Conservation (phyloP, 1,284 basidiomycete genomes). For the Anthracocystis walkeri region DNA sequence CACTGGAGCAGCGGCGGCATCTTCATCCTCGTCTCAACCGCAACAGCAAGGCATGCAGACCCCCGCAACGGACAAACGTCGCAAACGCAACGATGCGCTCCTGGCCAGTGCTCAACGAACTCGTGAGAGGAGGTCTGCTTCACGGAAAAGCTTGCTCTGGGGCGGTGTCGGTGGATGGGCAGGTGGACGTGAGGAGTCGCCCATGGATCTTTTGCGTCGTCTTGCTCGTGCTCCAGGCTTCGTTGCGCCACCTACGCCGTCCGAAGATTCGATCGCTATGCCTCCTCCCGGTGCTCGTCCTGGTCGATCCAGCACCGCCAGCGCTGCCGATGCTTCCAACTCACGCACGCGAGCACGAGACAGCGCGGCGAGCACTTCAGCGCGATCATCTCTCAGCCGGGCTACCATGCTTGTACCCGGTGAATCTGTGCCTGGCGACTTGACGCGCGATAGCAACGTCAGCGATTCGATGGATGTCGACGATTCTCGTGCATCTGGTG, state of each 20-base stretch:
- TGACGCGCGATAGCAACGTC: slow-evolving; percentile 48
- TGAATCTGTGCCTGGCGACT: slow-evolving; percentile 46
- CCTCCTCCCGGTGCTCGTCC: slow-evolving; percentile 29
- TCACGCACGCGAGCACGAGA: slow-evolving; percentile 23
- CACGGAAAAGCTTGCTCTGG: slow-evolving; percentile 45
- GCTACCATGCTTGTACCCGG: slow-evolving; percentile 47
- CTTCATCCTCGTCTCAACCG: slow-evolving; percentile 5
- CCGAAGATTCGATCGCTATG: slow-evolving; percentile 42
- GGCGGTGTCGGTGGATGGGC: slow-evolving; percentile 53
- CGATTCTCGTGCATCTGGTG: slow-evolving; percentile 18
- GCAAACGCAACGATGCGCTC: slow-evolving; percentile 48
- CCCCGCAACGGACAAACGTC: slow-evolving; percentile 47
- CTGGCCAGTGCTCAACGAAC: slow-evolving; percentile 45
- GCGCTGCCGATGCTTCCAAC: slow-evolving; percentile 18
- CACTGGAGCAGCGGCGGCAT: slow-evolving; percentile 2
- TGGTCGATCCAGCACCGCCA: slow-evolving; percentile 22
- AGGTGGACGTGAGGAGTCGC: slow-evolving; percentile 51
- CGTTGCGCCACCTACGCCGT: slow-evolving; percentile 42
- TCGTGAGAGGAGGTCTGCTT: slow-evolving; percentile 22
- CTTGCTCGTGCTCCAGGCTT: slow-evolving; percentile 49
- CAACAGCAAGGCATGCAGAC: slow-evolving; percentile 39
- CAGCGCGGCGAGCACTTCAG: slow-evolving; percentile 25
- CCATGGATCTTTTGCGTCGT: slow-evolving; percentile 49
- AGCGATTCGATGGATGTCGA: slow-evolving; percentile 35
- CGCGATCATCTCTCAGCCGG: slow-evolving; percentile 26